A percentile compares a stretch with the other conserved stretches of the same genome.
Evolutionary conservation across 208 protist species (phyloP).

Genomic region (Leishmania turanica): DNA sequence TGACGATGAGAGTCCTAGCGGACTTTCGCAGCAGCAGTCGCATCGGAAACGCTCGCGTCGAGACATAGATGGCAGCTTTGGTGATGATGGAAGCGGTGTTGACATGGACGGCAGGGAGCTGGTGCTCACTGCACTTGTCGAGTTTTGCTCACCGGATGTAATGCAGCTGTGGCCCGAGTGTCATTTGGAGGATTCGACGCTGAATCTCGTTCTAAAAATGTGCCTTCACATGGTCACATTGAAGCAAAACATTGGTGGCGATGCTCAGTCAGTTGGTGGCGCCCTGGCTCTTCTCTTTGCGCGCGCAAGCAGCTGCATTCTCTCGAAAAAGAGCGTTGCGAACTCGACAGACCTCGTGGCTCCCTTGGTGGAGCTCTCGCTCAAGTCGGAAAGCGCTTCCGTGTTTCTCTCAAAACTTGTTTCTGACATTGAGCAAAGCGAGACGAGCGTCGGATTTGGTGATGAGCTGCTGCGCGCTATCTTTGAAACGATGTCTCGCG

Average conservation of each 20-base stretch:
- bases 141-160: conserved; percentile 71
- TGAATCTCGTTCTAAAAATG: conserved; percentile 72
- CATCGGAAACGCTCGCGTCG: conserved; percentile 44
- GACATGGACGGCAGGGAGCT: conserved; percentile 89
- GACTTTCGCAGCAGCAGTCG: conserved; percentile 32
- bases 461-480: conserved; percentile 53
- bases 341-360: conserved; percentile 65
- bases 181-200: conserved; percentile 57
- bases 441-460: conserved; percentile 27
- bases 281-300: conserved; percentile 71
- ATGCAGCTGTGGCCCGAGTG: conserved; percentile 57
- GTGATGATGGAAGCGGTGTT: conserved; percentile 87
- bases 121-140: conserved; percentile 77
- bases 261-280: conserved; percentile 76
- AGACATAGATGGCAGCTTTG: conserved; percentile 65
- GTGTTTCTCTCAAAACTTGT: conserved; percentile 81
- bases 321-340: conserved; percentile 39
- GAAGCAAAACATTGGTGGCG: conserved; percentile 76
- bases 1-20: conserved; percentile 46
- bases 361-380: conserved; percentile 71
- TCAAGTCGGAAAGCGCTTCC: conserved; percentile 75
- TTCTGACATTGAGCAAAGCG: conserved; percentile 72
- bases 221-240: conserved; percentile 85
- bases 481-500: conserved; percentile 66
- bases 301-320: conserved; percentile 52